Percentiles rank a stretch among this genome's conserved stretches.
These are phyloP conservation scores for Heteromeles arbutifolia DNA, from an alignment of 306 rosid species.

Conservation along the genomic window DNA sequence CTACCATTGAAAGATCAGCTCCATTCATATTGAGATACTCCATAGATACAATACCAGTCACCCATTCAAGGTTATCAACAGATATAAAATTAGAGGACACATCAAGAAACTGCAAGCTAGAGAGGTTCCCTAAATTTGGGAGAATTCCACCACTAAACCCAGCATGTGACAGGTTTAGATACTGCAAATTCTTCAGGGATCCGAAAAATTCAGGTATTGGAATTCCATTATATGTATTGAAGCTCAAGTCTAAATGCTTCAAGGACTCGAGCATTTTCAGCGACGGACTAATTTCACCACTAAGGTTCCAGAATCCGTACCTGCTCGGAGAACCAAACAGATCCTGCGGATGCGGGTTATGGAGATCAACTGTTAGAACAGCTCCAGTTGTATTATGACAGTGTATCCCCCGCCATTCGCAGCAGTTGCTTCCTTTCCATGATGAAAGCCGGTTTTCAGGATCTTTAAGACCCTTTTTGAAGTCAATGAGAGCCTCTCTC, in stretches of 20 bases:
- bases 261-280: constrained; percentile 32
- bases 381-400: constrained; percentile 28
- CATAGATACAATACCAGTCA: constrained; percentile 29
- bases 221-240: constrained; percentile 24
- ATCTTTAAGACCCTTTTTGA: constrained; percentile 40
- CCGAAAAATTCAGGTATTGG: constrained; percentile 32
- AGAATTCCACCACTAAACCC: constrained; percentile 32
- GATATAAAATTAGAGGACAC: neutral
- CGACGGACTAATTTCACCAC: constrained; percentile 39
- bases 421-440: constrained; percentile 35
- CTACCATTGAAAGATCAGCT: constrained; percentile 30
- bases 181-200: constrained; percentile 28
- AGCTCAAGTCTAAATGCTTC: constrained; percentile 38
- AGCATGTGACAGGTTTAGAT: constrained; percentile 34
- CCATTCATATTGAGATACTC: constrained; percentile 28
- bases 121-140: constrained; percentile 31
- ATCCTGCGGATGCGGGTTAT: constrained; percentile 9
- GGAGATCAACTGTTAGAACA: constrained; percentile 35
- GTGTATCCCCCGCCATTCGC: constrained; percentile 35
- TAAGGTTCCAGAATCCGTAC: constrained; percentile 24
- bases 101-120: constrained; percentile 31
- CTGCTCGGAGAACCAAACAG: neutral
- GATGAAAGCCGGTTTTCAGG: constrained; percentile 26
- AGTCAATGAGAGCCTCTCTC: constrained; percentile 32
- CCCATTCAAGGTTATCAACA: constrained; percentile 24